Evolutionary conservation across 2,329 filamentous ascomycete species (phyloP).

Genomic region (Exophiala xenobiotica): DNA sequence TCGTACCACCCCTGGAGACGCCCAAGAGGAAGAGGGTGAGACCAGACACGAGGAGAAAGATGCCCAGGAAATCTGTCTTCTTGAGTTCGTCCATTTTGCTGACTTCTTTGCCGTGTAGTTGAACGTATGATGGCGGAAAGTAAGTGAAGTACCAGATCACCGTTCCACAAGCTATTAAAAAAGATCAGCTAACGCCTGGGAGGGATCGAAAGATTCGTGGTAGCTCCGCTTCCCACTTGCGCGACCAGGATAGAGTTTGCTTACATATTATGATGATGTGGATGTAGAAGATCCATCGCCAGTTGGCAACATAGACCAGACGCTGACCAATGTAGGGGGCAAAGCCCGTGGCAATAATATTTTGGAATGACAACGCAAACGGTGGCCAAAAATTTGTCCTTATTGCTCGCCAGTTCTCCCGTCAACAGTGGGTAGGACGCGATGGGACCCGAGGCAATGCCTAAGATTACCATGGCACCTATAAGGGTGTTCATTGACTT

Average conservation of each 20-base stretch:
- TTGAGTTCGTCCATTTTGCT: slow-evolving; percentile 39
- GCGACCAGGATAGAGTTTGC: slow-evolving; percentile 39
- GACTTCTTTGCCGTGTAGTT: slow-evolving; percentile 37
- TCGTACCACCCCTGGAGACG: slow-evolving; percentile 37
- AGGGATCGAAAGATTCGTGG: too few species aligned
- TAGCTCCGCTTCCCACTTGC: too few species aligned
- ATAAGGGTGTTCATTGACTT: slow-evolving; percentile 36
- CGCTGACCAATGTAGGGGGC: slow-evolving; percentile 1
- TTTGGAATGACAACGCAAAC: not conserved
- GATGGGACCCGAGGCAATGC: too few species aligned
- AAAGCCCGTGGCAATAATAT: slow-evolving; percentile 3
- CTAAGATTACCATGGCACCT: slow-evolving; percentile 30
- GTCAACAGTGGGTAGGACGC: too few species aligned
- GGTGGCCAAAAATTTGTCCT: not conserved
- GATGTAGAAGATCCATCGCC: slow-evolving; percentile 13
- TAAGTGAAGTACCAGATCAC: too few species aligned
- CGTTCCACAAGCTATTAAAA: slow-evolving; percentile 40
- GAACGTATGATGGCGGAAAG: slow-evolving; percentile 43
- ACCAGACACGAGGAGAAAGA: slow-evolving; percentile 44
- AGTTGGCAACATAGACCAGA: slow-evolving; percentile 3
- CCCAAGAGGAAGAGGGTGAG: slow-evolving; percentile 46
- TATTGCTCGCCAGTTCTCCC: too few species aligned
- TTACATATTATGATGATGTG: slow-evolving; percentile 35
- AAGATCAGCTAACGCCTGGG: slow-evolving; percentile 31
- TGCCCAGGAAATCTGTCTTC: slow-evolving; percentile 48